phyloP scores from a whole-genome alignment of 192 early-diverging fungal species.

The Jimgerdemannia flammicorona region DNA sequence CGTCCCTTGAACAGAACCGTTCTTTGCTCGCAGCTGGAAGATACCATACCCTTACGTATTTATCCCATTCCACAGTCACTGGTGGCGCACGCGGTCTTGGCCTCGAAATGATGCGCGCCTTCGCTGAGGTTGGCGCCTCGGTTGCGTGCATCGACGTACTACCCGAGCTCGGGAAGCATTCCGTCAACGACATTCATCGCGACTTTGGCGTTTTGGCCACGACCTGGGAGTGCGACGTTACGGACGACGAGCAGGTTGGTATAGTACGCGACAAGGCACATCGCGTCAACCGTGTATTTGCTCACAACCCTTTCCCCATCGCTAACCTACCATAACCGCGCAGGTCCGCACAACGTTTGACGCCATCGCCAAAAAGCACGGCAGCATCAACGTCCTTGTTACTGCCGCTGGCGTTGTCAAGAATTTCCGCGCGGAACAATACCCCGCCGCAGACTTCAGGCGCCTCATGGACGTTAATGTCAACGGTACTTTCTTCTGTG shows the following conservation, averaged over 20 bases:
- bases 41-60: not conserved
- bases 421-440: constrained; percentile 24
- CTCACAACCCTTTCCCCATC: not conserved
- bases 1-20: not conserved
- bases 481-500: constrained; percentile 29
- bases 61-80: constrained; percentile 14
- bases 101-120: constrained; percentile 33
- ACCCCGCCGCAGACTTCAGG: constrained; percentile 18
- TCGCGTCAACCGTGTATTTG: not conserved
- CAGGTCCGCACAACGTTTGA: constrained; percentile 11
- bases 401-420: constrained; percentile 33
- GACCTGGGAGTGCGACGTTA: constrained; percentile 32
- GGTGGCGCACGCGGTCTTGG: constrained; percentile 35
- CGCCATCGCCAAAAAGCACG: constrained; percentile 24
- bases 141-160: constrained; percentile 31
- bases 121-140: constrained; percentile 31
- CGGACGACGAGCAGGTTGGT: constrained; percentile 19
- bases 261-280: not conserved
- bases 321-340: not conserved
- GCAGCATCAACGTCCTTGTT: constrained; percentile 25
- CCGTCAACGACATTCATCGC: constrained; percentile 7
- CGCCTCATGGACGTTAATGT: constrained; percentile 32
- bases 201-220: constrained; percentile 17
- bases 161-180: constrained; percentile 11
- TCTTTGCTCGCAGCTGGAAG: not conserved